Base-by-base conservation (phyloP, 768 basidiomycete genomes). In the Tephrocybe sp. region DNA sequence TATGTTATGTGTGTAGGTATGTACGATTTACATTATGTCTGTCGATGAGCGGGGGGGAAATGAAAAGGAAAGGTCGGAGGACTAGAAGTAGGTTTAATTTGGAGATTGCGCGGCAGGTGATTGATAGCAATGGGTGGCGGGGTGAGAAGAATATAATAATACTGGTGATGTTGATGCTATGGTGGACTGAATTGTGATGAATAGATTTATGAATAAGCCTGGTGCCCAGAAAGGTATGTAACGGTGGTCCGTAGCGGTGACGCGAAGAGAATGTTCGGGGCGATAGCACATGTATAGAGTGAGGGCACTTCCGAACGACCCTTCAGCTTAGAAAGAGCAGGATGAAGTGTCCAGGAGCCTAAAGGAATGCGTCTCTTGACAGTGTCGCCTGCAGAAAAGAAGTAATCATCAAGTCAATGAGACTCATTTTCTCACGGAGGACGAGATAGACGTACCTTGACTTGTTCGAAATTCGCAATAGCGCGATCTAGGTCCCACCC, bases 401-500 rank as follows among this genome's bases (percentile, higher is more conserved):
- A 23, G 39, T 18, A 23, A 50, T 33, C 12, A n/a, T 36, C 34
- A 36, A 21, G 25, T 56, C 67, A 57, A 62, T 70, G 58, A 68
- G 62, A 2, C 21, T 62, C 23, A n/a, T 34, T 37, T 23, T 37
- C 21, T 20, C 20, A 39, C 26, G 14, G 32, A 45, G 43, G 48
- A n/a, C 15, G 12, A 43, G 46, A 12, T n/a, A 33, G 42, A 72
- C 84, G 51, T 57, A 90, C 90, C 81, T 89, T 90, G 61, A 98
- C 88, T 65, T 89, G 78, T 62, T 93, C 84, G 68, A 93, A 98
- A 63, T 96, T 95, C 44, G 79, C 77, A 21, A 93, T 62, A 0
- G 97, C 97, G 52, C 78, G 76, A 39, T 84, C 83, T 45, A 90
- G 60, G 63, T 94, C 83, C 94, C 94, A 98, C 7, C 73, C 83